Evolutionary conservation across 2,329 filamentous ascomycete species (phyloP).

Genomic region (Clathrospora elynae): DNA sequence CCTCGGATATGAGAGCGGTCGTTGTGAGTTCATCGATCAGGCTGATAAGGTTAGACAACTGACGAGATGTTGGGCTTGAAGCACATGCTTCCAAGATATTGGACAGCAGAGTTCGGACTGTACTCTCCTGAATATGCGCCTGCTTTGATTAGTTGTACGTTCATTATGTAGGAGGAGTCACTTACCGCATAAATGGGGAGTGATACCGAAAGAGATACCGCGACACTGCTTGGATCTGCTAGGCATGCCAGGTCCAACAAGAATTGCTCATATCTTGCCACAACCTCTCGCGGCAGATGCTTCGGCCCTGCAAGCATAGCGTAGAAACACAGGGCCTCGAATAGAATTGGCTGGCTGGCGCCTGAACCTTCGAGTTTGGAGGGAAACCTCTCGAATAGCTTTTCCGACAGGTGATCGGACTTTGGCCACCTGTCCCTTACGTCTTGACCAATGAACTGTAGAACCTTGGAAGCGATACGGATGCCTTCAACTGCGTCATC

Average conservation of each 20-base stretch:
- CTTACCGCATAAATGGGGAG: conserved; percentile 38
- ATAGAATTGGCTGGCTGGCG: conserved; percentile 30
- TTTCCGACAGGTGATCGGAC: conserved; percentile 24
- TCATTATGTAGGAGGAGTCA: neutral
- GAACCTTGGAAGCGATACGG: conserved; percentile 38
- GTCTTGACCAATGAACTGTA: conserved; percentile 30
- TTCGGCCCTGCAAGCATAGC: conserved; percentile 30
- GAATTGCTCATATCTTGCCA: conserved; percentile 30
- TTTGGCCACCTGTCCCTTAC: conserved; percentile 31
- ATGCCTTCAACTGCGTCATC: conserved; percentile 39
- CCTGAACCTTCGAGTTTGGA: conserved; percentile 31
- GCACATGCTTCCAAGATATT: conserved; percentile 21
- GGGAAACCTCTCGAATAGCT: conserved; percentile 34
- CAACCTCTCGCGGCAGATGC: conserved; percentile 24
- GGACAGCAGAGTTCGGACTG: conserved; percentile 23
- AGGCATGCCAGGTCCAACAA: conserved; percentile 14
- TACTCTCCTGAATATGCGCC: conserved; percentile 26
- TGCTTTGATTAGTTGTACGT: conserved; percentile 14
- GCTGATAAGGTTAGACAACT: conserved; percentile 15
- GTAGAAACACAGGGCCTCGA: conserved; percentile 41
- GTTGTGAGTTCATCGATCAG: conserved; percentile 27
- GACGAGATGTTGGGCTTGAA: conserved; percentile 5
- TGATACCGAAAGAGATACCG: conserved; percentile 29
- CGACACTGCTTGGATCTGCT: conserved; percentile 17
- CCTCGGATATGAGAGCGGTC: conserved; percentile 13